Percentiles rank a stretch among this genome's conserved stretches.
Conservation (phyloP, 176 grass and related monocot species). For the Alloteropsis semialata region DNA sequence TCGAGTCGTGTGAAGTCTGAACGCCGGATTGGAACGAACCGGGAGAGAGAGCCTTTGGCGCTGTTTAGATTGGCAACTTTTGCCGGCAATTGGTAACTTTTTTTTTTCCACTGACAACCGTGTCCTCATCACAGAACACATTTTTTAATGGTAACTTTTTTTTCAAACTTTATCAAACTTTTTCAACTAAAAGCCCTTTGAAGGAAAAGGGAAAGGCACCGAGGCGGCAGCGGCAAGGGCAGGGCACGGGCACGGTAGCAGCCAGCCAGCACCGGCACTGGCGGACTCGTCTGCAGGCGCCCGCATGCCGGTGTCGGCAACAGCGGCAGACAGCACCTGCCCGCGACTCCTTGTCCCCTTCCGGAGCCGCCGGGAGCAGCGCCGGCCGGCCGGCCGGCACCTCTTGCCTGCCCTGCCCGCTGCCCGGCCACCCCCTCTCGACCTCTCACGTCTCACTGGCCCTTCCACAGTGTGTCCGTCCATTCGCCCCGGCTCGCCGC, state of each 20-base stretch:
- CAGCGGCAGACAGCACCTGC: slow-evolving; percentile 15
- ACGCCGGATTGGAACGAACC: too few species aligned
- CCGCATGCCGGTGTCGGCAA: slow-evolving; percentile 4
- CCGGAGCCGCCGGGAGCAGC: background rate
- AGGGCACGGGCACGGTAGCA: background rate
- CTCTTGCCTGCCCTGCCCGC: background rate
- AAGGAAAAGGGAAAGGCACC: background rate
- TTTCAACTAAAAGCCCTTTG: too few species aligned
- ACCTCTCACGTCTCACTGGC: too few species aligned
- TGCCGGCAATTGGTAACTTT: too few species aligned
- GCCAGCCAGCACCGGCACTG: too few species aligned
- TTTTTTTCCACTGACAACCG: too few species aligned
- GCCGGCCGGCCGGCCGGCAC: background rate
- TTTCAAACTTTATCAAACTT: too few species aligned
- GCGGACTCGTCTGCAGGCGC: background rate
- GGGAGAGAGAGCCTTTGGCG: too few species aligned
- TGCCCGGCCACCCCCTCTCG: background rate
- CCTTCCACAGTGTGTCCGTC: background rate
- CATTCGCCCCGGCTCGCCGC: too few species aligned
- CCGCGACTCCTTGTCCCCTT: background rate
- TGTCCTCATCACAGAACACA: too few species aligned
- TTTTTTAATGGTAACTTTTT: too few species aligned
- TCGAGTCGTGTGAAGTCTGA: background rate
- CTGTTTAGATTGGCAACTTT: too few species aligned
- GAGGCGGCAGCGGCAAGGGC: background rate